A percentile compares a stretch with the other conserved stretches of the same genome.
These are phyloP conservation scores for Coelastrella sp. DNA, from an alignment of 139 green algal genomes.

Conservation along the genomic window DNA sequence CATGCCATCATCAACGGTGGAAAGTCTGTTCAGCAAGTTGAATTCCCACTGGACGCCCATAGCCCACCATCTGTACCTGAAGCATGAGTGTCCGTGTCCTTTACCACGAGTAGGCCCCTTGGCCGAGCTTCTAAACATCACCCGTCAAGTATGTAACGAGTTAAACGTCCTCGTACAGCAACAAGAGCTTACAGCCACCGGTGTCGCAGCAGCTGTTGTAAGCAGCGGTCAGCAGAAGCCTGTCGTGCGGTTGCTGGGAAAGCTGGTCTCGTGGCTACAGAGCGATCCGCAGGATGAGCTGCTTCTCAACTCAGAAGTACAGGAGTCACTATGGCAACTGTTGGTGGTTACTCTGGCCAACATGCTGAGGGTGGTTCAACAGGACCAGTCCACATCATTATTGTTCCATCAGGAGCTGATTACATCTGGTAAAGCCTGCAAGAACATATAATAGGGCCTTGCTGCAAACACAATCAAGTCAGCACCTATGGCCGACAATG, in stretches of 20 bases:
- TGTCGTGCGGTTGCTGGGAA: background rate
- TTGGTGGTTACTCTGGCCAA: constrained; percentile 23
- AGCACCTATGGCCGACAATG: too few relatives aligned
- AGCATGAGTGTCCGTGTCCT: constrained; percentile 4
- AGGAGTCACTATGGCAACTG: constrained; percentile 31
- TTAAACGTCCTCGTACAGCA: background rate
- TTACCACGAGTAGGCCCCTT: constrained; percentile 12
- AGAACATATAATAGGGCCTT: too few relatives aligned
- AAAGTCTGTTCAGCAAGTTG: constrained; percentile 2
- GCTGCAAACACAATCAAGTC: too few relatives aligned
- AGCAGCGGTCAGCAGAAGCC: background rate
- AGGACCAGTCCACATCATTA: background rate
- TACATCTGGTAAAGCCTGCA: constrained; percentile 11
- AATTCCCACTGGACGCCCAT: constrained; percentile 37
- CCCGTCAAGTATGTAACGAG: background rate
- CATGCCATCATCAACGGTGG: background rate
- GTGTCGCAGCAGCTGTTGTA: background rate
- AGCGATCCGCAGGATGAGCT: constrained; percentile 7
- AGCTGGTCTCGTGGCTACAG: constrained; percentile 28
- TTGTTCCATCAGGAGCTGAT: background rate
- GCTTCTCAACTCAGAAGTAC: constrained; percentile 13
- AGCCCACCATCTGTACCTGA: constrained; percentile 28
- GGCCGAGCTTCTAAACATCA: constrained; percentile 27
- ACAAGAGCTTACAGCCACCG: background rate
- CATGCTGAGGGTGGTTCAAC: background rate